phyloP scores from a whole-genome alignment of 1,284 basidiomycete species.

The Gymnopus androsaceus region DNA sequence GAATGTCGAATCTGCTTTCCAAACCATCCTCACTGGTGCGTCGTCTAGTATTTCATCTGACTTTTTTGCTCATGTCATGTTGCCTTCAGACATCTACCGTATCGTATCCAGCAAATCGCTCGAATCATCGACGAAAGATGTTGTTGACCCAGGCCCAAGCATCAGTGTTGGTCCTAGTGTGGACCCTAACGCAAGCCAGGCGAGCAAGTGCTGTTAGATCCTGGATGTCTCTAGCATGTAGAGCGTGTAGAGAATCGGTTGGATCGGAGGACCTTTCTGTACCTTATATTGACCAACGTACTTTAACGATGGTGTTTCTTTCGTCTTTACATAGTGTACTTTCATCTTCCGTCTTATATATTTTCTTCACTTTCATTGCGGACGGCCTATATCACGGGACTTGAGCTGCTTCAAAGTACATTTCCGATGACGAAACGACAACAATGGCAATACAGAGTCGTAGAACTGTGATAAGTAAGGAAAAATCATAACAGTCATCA shows the following conservation, averaged over 20 bases:
- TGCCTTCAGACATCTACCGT: conserved; percentile 82
- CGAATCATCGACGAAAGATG: conserved; percentile 68
- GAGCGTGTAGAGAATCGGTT: conserved; percentile 1
- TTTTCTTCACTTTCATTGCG: not conserved
- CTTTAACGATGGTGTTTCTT: not conserved
- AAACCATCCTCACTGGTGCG: conserved; percentile 91
- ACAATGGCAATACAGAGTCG: too few relatives aligned
- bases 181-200: conserved; percentile 41
- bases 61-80: not conserved
- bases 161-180: conserved; percentile 71
- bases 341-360: conserved; percentile 1
- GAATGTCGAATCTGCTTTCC: conserved; percentile 97
- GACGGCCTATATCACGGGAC: too few relatives aligned
- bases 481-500: too few relatives aligned
- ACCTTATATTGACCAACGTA: conserved; percentile 7
- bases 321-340: conserved; percentile 8
- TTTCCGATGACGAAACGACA: too few relatives aligned
- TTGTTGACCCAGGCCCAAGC: conserved; percentile 52
- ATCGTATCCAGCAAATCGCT: conserved; percentile 87
- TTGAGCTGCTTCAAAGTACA: too few relatives aligned
- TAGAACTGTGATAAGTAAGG: too few relatives aligned
- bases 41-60: not conserved
- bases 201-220: conserved; percentile 44
- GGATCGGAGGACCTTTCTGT: conserved; percentile 2
- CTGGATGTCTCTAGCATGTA: conserved; percentile 2